phyloP scores from a whole-genome alignment of 768 basidiomycete genomes.

The Tulasnella sp. region DNA sequence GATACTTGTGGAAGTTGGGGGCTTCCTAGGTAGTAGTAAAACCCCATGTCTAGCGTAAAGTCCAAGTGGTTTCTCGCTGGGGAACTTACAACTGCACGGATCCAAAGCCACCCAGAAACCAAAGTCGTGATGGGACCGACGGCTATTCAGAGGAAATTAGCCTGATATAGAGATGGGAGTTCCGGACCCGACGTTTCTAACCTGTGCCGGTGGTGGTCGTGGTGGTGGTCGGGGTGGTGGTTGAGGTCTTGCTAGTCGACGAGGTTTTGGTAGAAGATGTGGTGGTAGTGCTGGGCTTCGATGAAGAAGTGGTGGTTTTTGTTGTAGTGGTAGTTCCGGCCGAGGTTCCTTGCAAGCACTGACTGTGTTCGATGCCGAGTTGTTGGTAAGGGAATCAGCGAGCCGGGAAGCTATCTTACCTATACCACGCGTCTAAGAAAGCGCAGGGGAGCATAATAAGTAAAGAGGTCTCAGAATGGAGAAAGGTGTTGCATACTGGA shows the following conservation, averaged over 20 bases:
- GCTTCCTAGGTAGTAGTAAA: constrained; percentile 41
- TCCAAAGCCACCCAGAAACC: constrained; percentile 51
- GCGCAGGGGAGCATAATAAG: neutral
- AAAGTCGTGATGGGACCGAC: constrained; percentile 43
- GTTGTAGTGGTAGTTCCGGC: neutral
- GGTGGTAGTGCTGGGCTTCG: constrained; percentile 25
- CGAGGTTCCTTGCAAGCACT: constrained; percentile 25
- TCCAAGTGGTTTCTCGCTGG: neutral
- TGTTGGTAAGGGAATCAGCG: neutral
- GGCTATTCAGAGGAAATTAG: neutral
- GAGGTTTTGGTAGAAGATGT: neutral
- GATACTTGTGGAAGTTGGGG: constrained; percentile 61
- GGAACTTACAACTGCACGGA: constrained; percentile 53
- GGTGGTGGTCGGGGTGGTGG: constrained; percentile 33
- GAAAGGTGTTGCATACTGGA: constrained; percentile 3
- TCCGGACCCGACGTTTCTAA: neutral
- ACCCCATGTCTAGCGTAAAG: neutral
- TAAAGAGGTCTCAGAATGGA: neutral
- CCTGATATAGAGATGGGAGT: no score
- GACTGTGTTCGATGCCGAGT: constrained; percentile 6
- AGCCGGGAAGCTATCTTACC: constrained; percentile 36
- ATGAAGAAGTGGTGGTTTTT: neutral
- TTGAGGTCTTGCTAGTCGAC: constrained; percentile 18
- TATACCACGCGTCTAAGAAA: constrained; percentile 27
- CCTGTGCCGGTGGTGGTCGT: constrained; percentile 33